Evolutionary conservation across 2,329 filamentous ascomycete genomes (phyloP), one percentile per base, ranked within the genome.

Genomic region (Ilyonectria destructans): DNA sequence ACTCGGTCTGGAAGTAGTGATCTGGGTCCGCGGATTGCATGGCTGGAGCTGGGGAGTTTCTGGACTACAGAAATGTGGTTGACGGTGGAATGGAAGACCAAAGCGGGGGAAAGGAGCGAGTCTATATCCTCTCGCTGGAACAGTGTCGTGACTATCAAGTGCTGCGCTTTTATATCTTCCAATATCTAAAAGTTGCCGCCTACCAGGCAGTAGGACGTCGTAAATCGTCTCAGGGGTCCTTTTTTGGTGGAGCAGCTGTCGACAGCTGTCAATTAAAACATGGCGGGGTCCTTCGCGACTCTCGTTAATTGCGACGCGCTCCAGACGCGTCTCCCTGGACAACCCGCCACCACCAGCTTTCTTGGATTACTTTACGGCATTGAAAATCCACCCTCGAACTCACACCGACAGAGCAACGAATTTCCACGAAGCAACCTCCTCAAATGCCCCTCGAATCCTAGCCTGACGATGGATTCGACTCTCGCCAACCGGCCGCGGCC

Each of bases 1-100:
- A 96, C 94, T 95, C 93, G 33, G 95, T 97, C 82, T 98, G 93
- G 79, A 98, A 98, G 85, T 97, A 98, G 78, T 96, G 90, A 33
- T 92, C 91, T 58, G 91, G 88, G 77, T 97, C 89, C 58, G 89
- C 87, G 31, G 93, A 92, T 70, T 90, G 88, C 80, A 93, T 92
- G 85, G 89, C 17, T 62, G 45, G 48, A 46, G 33, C 21, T 35
- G 26, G 62, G 45, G 33, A n/a, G 2, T 26, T 8, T 33, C 35
- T 55, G 21, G 21, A 55, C 29, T 49, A 15, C 6, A 33, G 29
- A 19, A 40, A 43, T 52, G 49, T 19, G n/a, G 26, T 8, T 63
- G 19, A 26, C 26, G 33, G 26, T 17, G 54, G 17, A 33, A 52
- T 1, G 49, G 3, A n/a, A 52, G 31, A 56, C 23, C 31, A 49